Evolutionary conservation across 176 grass and related monocot genomes (phyloP), one percentile per base, ranked within the genome.

Genomic region (Eleusine indica): DNA sequence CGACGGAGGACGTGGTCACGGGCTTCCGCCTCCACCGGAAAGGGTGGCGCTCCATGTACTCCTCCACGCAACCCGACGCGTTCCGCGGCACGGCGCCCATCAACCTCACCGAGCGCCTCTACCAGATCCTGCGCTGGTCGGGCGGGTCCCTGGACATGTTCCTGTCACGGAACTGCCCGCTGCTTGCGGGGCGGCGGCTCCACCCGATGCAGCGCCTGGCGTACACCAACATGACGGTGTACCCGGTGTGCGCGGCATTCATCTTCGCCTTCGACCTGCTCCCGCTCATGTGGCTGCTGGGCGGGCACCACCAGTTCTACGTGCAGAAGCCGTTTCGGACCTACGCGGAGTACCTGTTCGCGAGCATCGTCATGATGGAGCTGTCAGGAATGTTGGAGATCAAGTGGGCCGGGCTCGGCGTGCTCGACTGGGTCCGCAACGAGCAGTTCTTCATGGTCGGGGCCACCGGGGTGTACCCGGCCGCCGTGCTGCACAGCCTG

Each of bases 361-460:
- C 79, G 7, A 2, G 84, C 76, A 84, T 88, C 48, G 51, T 5
- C 9, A 61, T 84, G 76, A 62, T 63, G 1, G 87, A 88, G 60
- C 14, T 80, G 51, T 84, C 80, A 1, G 81, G 87, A 9, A 40
- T 88, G 75, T 52, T 80, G 3, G 87, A 88, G 48, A 69, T 88
- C 69, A 79, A 75, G 76, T 88, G 87, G 87, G 87, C 87, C 2
- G 82, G 87, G 16, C 69, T 88, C 41, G 68, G 73, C 2, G 17
- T 88, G 41, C 63, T 84, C 76, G 87, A 84, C 52, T 88, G 81
- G 87, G 58, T 73, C 76, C 87, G 87, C 75, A 88, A 84, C 42
- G 87, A 88, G 70, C 87, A 88, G 82, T 88, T 88, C 87, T 88
- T 84, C 87, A 88, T 88, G 25, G 79, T 84, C 39, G 87, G 87